Evolutionary conservation across 2,329 filamentous ascomycete genomes (phyloP).

Genomic region (Magnaporthales sp.): DNA sequence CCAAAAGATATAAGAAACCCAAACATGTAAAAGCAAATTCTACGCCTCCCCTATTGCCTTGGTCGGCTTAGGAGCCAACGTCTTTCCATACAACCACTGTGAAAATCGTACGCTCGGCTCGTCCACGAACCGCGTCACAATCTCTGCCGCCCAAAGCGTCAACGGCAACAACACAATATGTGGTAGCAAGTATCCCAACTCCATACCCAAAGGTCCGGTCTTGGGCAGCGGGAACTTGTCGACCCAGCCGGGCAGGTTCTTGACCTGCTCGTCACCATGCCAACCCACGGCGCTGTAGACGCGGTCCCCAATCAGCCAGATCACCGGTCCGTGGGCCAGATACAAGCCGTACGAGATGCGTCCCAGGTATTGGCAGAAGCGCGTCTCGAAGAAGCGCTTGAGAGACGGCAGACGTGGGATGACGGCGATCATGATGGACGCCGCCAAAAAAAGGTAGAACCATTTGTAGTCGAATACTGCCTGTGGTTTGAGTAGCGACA

Average conservation of each 20-base stretch:
- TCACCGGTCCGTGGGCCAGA: slow-evolving; percentile 53
- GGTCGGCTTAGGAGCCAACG: slow-evolving; percentile 2
- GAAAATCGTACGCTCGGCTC: slow-evolving; percentile 51
- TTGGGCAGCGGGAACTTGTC: slow-evolving; percentile 45
- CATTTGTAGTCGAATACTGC: slow-evolving; percentile 59
- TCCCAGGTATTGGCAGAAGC: slow-evolving; percentile 53
- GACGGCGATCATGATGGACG: slow-evolving; percentile 44
- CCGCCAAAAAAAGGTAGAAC: slow-evolving; percentile 58
- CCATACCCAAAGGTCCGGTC: slow-evolving; percentile 49
- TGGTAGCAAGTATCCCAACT: slow-evolving; percentile 48
- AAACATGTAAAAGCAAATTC: neutral
- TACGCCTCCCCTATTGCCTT: neutral
- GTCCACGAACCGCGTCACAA: slow-evolving; percentile 47
- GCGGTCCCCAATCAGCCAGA: slow-evolving; percentile 52
- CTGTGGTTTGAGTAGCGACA: slow-evolving; percentile 55
- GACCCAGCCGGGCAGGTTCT: slow-evolving; percentile 47
- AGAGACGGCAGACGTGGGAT: slow-evolving; percentile 50
- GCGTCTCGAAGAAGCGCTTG: slow-evolving; percentile 47
- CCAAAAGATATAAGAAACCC: neutral
- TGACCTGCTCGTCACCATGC: slow-evolving; percentile 22
- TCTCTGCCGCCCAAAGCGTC: slow-evolving; percentile 49
- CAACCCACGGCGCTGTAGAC: slow-evolving; percentile 55
- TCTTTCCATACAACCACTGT: slow-evolving; percentile 44
- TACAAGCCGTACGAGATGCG: slow-evolving; percentile 55
- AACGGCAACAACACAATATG: slow-evolving; percentile 52